Conservation (phyloP, 2,329 filamentous ascomycete genomes). For the Cladosporium sp. region DNA sequence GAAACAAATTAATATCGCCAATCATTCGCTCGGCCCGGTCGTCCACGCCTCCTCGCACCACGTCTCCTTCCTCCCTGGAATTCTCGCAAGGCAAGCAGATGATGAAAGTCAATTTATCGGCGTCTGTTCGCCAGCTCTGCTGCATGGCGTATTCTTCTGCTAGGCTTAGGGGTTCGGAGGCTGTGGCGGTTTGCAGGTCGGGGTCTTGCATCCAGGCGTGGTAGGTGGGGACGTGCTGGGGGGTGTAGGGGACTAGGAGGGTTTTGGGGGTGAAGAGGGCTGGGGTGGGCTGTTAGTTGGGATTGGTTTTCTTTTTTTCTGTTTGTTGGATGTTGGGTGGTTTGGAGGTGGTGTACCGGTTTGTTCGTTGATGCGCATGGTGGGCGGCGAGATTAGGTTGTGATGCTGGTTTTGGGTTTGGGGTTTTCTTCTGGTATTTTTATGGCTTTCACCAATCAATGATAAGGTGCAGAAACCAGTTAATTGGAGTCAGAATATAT, state of each 20-base stretch:
- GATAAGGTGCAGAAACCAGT: no score
- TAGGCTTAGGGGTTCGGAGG: constrained; percentile 76
- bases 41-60: constrained; percentile 29
- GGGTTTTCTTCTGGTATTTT: no score
- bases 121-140: constrained; percentile 72
- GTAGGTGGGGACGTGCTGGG: constrained; percentile 75
- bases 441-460: no score
- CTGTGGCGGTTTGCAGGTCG: constrained; percentile 77
- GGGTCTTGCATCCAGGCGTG: constrained; percentile 88
- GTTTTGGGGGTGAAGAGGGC: constrained; percentile 51
- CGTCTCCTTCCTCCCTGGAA: neutral
- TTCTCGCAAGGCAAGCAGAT: constrained; percentile 53
- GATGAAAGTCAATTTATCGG: constrained; percentile 91
- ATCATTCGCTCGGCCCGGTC: constrained; percentile 51
- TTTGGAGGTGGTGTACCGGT: constrained; percentile 28
- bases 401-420: no score
- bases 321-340: neutral
- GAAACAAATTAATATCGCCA: constrained; percentile 61
- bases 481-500: no score
- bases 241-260: constrained; percentile 78
- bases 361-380: constrained; percentile 41
- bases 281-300: neutral
- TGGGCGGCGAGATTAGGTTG: no score
- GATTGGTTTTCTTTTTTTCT: neutral
- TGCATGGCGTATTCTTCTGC: constrained; percentile 88